Percentiles rank a stretch among this genome's conserved stretches.
Evolutionary conservation across 306 rosid genomes (phyloP).

Genomic region (Inga oerstediana): DNA sequence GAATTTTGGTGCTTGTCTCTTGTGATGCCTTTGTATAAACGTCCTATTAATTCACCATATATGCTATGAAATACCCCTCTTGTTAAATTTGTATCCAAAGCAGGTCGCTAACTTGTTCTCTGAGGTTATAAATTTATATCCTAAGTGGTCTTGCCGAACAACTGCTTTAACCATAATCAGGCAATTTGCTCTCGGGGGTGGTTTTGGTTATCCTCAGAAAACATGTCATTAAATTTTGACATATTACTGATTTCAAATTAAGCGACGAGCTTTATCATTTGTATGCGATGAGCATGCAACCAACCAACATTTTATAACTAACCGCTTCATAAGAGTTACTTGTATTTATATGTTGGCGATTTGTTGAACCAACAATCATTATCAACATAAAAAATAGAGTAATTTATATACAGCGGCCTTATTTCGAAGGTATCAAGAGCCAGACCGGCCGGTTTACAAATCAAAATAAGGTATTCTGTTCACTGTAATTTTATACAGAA

Average conservation of each 20-base stretch:
- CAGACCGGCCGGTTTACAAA: too few species aligned
- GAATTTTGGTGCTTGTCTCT: constrained; percentile 12
- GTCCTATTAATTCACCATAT: background rate
- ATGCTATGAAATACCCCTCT: background rate
- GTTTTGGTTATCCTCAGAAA: background rate
- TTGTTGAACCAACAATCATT: background rate
- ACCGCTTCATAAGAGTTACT: background rate
- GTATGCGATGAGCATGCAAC: background rate
- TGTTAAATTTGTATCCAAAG: background rate
- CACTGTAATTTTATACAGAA: too few species aligned
- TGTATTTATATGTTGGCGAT: background rate
- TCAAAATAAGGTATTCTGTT: too few species aligned
- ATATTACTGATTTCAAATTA: background rate
- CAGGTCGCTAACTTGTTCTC: background rate
- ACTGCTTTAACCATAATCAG: background rate
- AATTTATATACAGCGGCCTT: too few species aligned
- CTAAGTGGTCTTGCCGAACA: background rate
- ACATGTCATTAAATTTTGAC: background rate
- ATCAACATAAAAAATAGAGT: too few species aligned
- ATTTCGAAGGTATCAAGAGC: too few species aligned
- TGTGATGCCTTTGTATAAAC: background rate
- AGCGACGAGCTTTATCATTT: too few species aligned
- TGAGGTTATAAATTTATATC: background rate
- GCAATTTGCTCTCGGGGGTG: background rate
- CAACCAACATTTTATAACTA: background rate